Conservation (phyloP, 1,284 basidiomycete genomes). For the Ceratobasidium theobromae region DNA sequence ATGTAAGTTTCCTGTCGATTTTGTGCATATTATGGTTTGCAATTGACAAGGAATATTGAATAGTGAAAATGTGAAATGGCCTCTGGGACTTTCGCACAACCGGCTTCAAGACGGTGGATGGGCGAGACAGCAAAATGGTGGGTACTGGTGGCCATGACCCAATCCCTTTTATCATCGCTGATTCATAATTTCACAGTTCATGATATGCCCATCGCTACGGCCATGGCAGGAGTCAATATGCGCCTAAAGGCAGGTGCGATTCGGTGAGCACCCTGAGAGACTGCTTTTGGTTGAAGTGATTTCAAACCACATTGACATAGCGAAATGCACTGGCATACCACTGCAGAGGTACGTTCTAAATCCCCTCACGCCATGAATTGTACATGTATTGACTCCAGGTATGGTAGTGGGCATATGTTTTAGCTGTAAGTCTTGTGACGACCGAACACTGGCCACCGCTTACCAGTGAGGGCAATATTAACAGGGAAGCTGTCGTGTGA, state of each 20-base stretch:
- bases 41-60: too few species aligned
- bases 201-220: constrained; percentile 37
- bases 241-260: constrained; percentile 47
- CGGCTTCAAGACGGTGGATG: constrained; percentile 42
- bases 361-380: too few species aligned
- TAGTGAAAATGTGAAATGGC: constrained; percentile 41
- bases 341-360: background rate
- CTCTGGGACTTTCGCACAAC: constrained; percentile 41
- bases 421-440: constrained; percentile 44
- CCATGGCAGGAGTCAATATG: constrained; percentile 41
- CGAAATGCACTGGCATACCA: constrained; percentile 4
- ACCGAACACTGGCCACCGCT: background rate
- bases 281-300: background rate
- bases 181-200: constrained; percentile 31
- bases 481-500: constrained; percentile 63
- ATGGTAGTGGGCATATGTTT: constrained; percentile 63
- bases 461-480: background rate
- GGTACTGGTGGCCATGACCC: constrained; percentile 3
- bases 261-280: constrained; percentile 50
- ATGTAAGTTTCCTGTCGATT: constrained; percentile 48
- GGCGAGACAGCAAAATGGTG: constrained; percentile 39
- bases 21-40: background rate
- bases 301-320: constrained; percentile 20
- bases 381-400: constrained; percentile 34
- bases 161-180: background rate